Conservation (phyloP, 768 basidiomycete species). For the Amanita rimosa region DNA sequence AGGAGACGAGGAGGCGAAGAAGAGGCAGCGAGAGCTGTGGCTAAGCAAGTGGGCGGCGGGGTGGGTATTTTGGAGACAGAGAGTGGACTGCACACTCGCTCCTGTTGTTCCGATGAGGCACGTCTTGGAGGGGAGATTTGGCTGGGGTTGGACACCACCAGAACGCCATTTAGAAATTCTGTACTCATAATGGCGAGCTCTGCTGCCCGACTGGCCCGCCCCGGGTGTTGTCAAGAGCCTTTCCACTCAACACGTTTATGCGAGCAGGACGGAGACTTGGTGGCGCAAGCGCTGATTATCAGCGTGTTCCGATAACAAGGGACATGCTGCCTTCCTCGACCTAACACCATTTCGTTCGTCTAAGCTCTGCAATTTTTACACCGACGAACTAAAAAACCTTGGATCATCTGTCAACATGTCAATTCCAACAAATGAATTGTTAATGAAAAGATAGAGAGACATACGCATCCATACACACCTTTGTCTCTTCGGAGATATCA, state of each 20-base stretch:
- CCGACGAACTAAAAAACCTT: too few relatives aligned
- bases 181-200: too few relatives aligned
- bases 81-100: neutral
- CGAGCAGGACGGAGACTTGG: neutral
- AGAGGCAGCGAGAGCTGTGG: conserved; percentile 11
- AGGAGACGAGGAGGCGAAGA: conserved; percentile 15
- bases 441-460: neutral
- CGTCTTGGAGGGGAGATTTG: neutral
- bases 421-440: too few relatives aligned
- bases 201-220: too few relatives aligned
- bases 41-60: conserved; percentile 8
- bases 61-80: conserved; percentile 11
- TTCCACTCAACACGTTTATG: too few relatives aligned
- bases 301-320: neutral
- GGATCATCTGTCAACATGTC: too few relatives aligned
- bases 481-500: neutral
- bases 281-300: neutral
- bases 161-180: neutral
- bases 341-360: neutral
- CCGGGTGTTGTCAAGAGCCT: too few relatives aligned
- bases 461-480: neutral
- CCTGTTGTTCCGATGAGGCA: conserved; percentile 2
- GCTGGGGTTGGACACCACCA: conserved; percentile 2
- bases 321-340: neutral
- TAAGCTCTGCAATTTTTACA: too few relatives aligned